A percentile compares a stretch with the other conserved stretches of the same genome.
Evolutionary conservation across 2,329 filamentous ascomycete species (phyloP).

Genomic region (Penicillium decumbens): DNA sequence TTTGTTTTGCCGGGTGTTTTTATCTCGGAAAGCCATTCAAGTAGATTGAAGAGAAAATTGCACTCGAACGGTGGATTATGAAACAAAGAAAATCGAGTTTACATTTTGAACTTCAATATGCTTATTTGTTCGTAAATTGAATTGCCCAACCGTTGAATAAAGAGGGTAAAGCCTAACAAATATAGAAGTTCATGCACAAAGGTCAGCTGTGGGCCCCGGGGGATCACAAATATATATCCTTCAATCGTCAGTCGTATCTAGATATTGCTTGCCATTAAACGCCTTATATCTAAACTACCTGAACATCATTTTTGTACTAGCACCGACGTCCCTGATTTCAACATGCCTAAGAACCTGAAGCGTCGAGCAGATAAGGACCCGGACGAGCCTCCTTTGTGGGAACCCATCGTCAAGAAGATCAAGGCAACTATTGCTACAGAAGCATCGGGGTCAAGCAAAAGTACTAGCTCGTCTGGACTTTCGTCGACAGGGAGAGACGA

Average conservation of each 20-base stretch:
- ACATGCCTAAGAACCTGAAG: background rate
- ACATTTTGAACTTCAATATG: background rate
- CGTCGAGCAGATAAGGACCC: too few relatives aligned
- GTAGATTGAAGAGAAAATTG: background rate
- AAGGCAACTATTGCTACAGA: background rate
- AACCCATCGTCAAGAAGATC: background rate
- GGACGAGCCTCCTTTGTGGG: too few relatives aligned
- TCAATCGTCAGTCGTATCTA: background rate
- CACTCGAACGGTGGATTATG: background rate
- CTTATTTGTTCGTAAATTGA: background rate
- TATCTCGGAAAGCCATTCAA: background rate
- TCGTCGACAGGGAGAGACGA: background rate
- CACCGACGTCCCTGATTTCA: background rate
- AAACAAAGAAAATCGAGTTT: background rate
- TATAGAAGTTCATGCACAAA: background rate
- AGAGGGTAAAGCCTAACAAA: background rate
- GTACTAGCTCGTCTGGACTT: background rate
- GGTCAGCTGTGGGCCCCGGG: background rate
- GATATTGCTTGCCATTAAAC: background rate
- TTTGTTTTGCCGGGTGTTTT: background rate
- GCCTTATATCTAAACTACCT: too few relatives aligned
- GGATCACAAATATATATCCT: background rate
- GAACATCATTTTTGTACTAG: background rate
- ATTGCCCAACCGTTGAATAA: background rate
- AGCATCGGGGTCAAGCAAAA: background rate